phyloP scores from a whole-genome alignment of 73 alveolate species.

The Durusdinium trenchii region DNA sequence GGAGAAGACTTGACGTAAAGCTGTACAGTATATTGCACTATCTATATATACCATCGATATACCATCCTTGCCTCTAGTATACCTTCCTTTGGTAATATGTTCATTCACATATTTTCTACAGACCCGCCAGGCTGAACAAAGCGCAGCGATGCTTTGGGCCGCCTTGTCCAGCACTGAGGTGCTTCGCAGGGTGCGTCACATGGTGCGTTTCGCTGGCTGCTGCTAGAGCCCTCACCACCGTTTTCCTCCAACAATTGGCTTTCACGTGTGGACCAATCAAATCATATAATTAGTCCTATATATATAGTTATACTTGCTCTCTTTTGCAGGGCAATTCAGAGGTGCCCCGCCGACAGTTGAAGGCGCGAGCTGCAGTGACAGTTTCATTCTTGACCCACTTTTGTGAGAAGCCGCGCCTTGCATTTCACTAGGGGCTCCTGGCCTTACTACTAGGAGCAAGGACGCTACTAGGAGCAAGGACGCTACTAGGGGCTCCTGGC shows the following conservation, averaged over 20 bases:
- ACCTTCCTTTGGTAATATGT: background rate
- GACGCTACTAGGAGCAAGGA: too few relatives aligned
- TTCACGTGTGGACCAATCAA: background rate
- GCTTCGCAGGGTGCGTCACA: background rate
- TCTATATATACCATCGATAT: too few relatives aligned
- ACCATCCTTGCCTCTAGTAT: too few relatives aligned
- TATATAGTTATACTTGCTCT: background rate
- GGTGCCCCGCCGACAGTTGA: constrained; percentile 56
- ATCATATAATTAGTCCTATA: background rate
- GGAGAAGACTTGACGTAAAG: too few relatives aligned
- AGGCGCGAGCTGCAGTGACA: background rate
- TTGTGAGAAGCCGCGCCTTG: too few relatives aligned
- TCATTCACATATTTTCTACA: background rate
- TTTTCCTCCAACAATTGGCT: background rate
- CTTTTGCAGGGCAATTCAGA: constrained; percentile 22
- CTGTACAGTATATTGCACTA: too few relatives aligned
- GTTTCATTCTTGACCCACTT: too few relatives aligned
- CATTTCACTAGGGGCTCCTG: too few relatives aligned
- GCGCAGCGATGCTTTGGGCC: constrained; percentile 88
- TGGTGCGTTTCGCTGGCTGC: background rate
- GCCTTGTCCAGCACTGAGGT: constrained; percentile 54
- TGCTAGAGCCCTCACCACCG: background rate
- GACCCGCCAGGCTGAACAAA: constrained; percentile 46
- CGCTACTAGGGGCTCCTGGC: too few relatives aligned
- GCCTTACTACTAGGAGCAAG: too few relatives aligned